A percentile compares a stretch with the other conserved stretches of the same genome.
Conservation (phyloP, 2,329 filamentous ascomycete species). For the Apiospora aurea region DNA sequence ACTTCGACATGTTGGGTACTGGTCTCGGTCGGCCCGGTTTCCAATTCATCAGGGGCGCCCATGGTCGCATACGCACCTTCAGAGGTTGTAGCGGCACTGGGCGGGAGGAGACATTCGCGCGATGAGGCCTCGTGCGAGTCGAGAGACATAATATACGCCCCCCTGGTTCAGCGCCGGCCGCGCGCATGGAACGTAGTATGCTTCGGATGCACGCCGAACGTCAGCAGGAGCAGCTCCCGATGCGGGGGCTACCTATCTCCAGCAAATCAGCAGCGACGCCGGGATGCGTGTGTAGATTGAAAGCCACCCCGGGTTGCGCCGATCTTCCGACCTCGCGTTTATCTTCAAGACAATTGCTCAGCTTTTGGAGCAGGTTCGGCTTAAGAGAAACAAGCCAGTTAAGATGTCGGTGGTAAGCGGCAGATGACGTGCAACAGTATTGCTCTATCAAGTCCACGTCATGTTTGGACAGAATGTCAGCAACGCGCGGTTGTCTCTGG, state of each 20-base stretch:
- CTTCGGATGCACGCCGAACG: background rate
- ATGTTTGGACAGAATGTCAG: background rate
- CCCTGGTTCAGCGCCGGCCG: background rate
- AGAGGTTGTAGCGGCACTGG: background rate
- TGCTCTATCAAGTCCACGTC: background rate
- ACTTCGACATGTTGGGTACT: background rate
- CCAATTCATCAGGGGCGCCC: constrained; percentile 9
- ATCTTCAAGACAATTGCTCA: background rate
- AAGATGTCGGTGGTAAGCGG: background rate
- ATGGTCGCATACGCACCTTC: background rate
- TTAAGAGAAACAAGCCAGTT: background rate
- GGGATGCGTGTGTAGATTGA: background rate
- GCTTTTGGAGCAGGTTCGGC: background rate
- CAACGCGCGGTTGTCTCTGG: background rate
- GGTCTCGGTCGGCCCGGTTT: background rate
- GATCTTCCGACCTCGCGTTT: background rate
- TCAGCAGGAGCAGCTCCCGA: background rate
- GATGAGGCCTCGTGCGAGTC: background rate
- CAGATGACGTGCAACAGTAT: background rate
- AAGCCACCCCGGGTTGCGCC: background rate
- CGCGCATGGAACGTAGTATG: background rate
- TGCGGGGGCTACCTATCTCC: constrained; percentile 11
- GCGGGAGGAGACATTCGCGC: background rate
- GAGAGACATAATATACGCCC: constrained; percentile 5
- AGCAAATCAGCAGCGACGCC: background rate